Conservation (phyloP, 371 early-diverging fungal species). For the Funneliformis caledonium region DNA sequence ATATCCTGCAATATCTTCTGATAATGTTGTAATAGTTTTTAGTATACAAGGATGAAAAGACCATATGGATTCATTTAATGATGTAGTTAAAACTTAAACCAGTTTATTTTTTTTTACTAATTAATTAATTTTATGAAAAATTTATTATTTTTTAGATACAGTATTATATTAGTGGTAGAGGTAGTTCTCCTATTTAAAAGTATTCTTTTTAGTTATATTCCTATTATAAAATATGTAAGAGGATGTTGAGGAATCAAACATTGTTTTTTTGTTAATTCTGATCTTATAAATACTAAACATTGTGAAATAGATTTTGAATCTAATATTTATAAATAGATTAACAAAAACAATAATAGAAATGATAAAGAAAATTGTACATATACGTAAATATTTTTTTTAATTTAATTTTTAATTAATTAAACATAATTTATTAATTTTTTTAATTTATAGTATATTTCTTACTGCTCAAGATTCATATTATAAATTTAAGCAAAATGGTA, state of each 20-base stretch:
- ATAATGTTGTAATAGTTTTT: neutral
- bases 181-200: neutral
- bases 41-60: neutral
- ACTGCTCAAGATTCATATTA: too few relatives aligned
- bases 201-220: neutral
- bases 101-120: neutral
- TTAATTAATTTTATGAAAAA: neutral
- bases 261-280: neutral
- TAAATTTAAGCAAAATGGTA: too few relatives aligned
- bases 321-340: neutral
- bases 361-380: neutral
- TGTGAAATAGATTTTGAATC: neutral
- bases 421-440: too few relatives aligned
- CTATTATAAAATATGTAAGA: neutral
- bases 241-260: neutral
- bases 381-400: neutral
- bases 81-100: neutral
- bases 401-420: too few relatives aligned
- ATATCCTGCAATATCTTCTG: neutral
- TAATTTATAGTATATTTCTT: too few relatives aligned
- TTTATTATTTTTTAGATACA: slow-evolving; percentile 20
- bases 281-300: neutral
- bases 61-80: neutral
- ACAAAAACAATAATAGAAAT: neutral
- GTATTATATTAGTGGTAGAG: neutral